phyloP scores from a whole-genome alignment of 768 basidiomycete genomes.

The Russula earlei region DNA sequence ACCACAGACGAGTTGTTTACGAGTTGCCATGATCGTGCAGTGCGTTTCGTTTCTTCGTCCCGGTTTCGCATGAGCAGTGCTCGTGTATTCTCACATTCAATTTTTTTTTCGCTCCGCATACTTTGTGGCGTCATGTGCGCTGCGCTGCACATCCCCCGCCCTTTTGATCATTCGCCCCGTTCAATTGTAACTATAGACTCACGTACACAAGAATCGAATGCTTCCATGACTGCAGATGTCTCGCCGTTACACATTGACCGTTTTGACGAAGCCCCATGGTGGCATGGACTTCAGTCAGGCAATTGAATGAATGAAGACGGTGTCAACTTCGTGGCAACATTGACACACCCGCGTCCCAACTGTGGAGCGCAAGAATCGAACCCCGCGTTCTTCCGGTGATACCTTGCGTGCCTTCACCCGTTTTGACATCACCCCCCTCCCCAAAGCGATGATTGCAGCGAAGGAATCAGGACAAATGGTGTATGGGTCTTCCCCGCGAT shows the following conservation, averaged over 20 bases:
- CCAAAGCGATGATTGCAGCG: neutral
- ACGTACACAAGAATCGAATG: neutral
- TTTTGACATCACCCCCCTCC: neutral
- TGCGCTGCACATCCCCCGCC: neutral
- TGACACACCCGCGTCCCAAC: too few relatives aligned
- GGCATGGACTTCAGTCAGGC: neutral
- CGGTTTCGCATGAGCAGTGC: neutral
- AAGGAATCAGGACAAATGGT: neutral
- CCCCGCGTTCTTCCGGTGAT: neutral
- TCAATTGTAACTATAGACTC: conserved; percentile 12
- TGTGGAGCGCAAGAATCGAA: neutral
- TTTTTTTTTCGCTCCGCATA: neutral
- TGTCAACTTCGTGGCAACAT: too few relatives aligned
- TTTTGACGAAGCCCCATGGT: neutral
- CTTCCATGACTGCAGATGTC: neutral
- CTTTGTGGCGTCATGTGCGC: neutral
- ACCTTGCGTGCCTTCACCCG: too few relatives aligned
- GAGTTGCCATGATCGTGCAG: neutral
- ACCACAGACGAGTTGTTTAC: neutral
- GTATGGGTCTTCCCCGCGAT: neutral
- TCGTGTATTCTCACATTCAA: conserved; percentile 1
- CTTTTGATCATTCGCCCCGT: neutral
- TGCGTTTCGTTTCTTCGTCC: neutral
- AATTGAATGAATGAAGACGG: neutral
- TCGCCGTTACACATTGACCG: neutral